Percentiles rank a stretch among this genome's conserved stretches.
Evolutionary conservation across 2,329 filamentous ascomycete species (phyloP).

Genomic region (Pseudogymnoascus pannorum): DNA sequence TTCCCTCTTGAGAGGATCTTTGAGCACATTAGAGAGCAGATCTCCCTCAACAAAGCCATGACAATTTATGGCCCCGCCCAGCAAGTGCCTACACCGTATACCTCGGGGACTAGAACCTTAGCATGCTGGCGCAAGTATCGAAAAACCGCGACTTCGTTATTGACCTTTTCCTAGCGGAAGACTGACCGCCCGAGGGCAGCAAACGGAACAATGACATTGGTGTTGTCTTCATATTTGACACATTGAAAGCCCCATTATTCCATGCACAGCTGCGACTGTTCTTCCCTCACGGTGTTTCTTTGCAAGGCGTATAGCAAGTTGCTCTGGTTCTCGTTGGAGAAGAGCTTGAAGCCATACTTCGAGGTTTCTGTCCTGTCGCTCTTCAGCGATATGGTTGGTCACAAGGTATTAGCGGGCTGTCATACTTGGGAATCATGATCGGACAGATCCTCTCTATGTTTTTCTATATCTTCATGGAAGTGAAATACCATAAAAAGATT

Average conservation of each 20-base stretch:
- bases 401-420: too few species aligned
- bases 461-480: too few species aligned
- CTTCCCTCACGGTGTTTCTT: background rate
- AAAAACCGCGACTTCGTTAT: slow-evolving; percentile 25
- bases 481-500: too few species aligned
- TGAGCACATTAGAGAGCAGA: slow-evolving; percentile 21
- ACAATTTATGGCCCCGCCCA: slow-evolving; percentile 11
- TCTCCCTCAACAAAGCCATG: slow-evolving; percentile 23
- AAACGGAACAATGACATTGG: slow-evolving; percentile 26
- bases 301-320: background rate
- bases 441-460: too few species aligned
- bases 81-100: slow-evolving; percentile 6
- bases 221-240: slow-evolving; percentile 24
- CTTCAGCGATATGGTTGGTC: background rate
- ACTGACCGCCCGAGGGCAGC: slow-evolving; percentile 23
- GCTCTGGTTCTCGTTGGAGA: background rate
- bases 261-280: background rate
- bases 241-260: slow-evolving; percentile 27
- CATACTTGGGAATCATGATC: too few species aligned
- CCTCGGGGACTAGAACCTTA: slow-evolving; percentile 11
- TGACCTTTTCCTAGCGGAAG: slow-evolving; percentile 26
- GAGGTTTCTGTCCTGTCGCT: background rate
- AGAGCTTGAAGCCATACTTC: background rate
- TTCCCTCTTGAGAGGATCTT: slow-evolving; percentile 17
- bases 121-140: slow-evolving; percentile 24